Conservation (phyloP, 2,329 filamentous ascomycete genomes). For the Monosporascus ibericus region DNA sequence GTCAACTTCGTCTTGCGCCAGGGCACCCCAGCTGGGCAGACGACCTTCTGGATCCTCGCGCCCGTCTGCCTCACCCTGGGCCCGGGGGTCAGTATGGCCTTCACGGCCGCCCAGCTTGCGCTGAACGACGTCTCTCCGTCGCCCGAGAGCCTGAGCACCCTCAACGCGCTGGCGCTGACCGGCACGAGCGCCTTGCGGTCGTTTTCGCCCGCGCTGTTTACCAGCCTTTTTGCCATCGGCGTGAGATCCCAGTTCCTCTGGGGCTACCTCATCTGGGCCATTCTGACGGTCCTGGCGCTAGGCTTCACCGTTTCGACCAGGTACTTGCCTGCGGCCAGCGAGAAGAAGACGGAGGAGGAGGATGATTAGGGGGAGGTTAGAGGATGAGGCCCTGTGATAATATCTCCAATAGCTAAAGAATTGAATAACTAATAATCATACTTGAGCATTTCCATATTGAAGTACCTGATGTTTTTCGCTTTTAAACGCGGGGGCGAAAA, state of each 20-base stretch:
- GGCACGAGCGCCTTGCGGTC: constrained; percentile 55
- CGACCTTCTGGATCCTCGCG: constrained; percentile 51
- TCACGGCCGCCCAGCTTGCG: constrained; percentile 65
- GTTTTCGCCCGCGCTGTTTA: constrained; percentile 59
- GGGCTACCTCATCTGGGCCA: constrained; percentile 62
- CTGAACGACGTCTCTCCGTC: constrained; percentile 69
- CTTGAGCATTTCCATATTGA: too few relatives aligned
- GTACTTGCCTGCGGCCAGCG: constrained; percentile 28
- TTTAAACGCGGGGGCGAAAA: too few relatives aligned
- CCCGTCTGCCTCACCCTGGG: constrained; percentile 45
- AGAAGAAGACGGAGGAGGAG: constrained; percentile 14
- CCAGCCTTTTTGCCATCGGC: constrained; percentile 63
- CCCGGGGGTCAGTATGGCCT: constrained; percentile 60
- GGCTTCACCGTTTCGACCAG: constrained; percentile 26
- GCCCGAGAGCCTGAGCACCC: constrained; percentile 56
- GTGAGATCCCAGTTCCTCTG: constrained; percentile 53
- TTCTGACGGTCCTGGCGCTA: constrained; percentile 37
- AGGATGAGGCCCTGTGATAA: too few relatives aligned
- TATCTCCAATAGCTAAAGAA: too few relatives aligned
- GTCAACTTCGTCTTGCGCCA: constrained; percentile 51
- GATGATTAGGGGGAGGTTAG: constrained; percentile 1
- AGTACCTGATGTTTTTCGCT: too few relatives aligned
- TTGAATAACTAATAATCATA: too few relatives aligned
- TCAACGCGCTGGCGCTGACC: constrained; percentile 66
- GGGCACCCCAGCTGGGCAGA: constrained; percentile 28